Base-by-base conservation (phyloP, 2,329 filamentous ascomycete species). In the Tolypocladium cylindrosporum region DNA sequence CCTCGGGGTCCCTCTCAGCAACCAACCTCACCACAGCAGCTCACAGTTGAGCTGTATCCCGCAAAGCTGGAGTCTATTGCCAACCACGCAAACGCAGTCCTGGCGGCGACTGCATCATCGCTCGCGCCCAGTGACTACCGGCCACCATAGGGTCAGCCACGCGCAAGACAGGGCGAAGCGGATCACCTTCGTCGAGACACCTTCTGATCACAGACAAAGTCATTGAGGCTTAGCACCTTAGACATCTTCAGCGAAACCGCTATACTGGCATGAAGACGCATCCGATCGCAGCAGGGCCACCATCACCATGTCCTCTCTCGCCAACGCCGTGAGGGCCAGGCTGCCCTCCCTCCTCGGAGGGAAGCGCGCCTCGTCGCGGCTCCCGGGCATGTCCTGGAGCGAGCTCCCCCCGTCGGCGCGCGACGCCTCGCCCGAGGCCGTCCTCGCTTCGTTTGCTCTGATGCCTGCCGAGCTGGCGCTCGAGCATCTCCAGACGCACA, bases 381-480 rank as follows among this genome's bases (percentile, higher is more conserved):
- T 41, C 13, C 14, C 42, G 34, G 48, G 37, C 21, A 58, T 56
- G 48, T 56, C 63, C 16, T 61, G 62, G 61, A 57, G 45, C 34
- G 45, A 40, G 9, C 53, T 55, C 7, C 62, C 61, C 3, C 36
- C 56, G 14, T 40, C 56, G 27, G 61, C 62, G 41, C 50, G 34
- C 11, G 61, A 64, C 43, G 36, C 55, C 16, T 59, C 62, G 9
- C 54, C 62, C 5, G 66, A 68, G 51, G 58, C 62, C 19, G 54
- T 63, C 19, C 60, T 68, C 24, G 43, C 55, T 11, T 57, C 59
- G 3, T 67, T 64, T 60, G 64, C 66, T 2, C 51, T 54, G 21
- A 61, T 65, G 53, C 60, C 62, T 13, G 6, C 53, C 4, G 61
- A 63, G 3, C 56, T 59, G 24, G 60, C 61, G 7, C 55, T 67